A percentile compares a stretch with the other conserved stretches of the same genome.
Evolutionary conservation across 1,284 basidiomycete genomes (phyloP).

Genomic region (Abortiporus biennis): DNA sequence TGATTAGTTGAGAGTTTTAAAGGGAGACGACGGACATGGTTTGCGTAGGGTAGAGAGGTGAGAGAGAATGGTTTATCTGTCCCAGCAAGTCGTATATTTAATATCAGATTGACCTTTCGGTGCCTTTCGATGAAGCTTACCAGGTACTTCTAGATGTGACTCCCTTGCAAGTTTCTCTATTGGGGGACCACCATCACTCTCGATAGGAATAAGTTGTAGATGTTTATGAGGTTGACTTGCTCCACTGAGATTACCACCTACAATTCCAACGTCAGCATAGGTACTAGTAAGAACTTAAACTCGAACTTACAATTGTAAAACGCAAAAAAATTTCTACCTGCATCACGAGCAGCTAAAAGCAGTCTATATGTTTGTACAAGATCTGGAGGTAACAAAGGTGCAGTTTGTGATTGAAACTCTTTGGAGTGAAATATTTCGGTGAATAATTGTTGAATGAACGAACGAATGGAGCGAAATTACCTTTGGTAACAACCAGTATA

Average conservation of each 20-base stretch:
- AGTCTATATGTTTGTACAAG: slow-evolving; percentile 69
- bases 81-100: neutral
- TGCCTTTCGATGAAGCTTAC: slow-evolving; percentile 29
- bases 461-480: slow-evolving; percentile 28
- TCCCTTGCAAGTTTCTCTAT: slow-evolving; percentile 62
- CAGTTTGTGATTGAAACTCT: slow-evolving; percentile 73
- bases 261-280: neutral
- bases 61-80: slow-evolving; percentile 73
- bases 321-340: slow-evolving; percentile 56
- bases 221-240: slow-evolving; percentile 89
- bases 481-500: slow-evolving; percentile 78
- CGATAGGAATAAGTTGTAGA: slow-evolving; percentile 72
- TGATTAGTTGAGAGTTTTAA: slow-evolving; percentile 40
- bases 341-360: slow-evolving; percentile 60
- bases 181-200: slow-evolving; percentile 62
- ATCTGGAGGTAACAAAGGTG: slow-evolving; percentile 74
- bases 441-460: neutral
- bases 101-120: neutral
- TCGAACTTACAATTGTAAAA: slow-evolving; percentile 75
- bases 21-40: slow-evolving; percentile 69
- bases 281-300: neutral
- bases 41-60: slow-evolving; percentile 66
- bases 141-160: slow-evolving; percentile 51
- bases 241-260: slow-evolving; percentile 75
- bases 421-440: neutral